Evolutionary conservation across 306 rosid genomes (phyloP).

Genomic region (Quercus aquifolioides): DNA sequence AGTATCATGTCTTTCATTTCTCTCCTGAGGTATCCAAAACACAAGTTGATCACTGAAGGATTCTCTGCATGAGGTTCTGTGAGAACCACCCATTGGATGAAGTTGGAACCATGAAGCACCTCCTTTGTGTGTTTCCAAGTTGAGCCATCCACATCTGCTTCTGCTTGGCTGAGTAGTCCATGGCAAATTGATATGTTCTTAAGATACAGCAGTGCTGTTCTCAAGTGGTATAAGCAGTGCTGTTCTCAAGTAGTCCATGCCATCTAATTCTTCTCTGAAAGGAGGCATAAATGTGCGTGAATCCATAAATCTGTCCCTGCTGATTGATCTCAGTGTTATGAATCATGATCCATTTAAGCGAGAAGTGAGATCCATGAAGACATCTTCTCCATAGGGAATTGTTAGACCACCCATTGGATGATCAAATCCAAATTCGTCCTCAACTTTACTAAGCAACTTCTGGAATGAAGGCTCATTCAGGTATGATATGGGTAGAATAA

Average conservation of each 20-base stretch:
- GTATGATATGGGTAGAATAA: conserved; percentile 33
- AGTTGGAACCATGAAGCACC: neutral
- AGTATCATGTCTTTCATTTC: neutral
- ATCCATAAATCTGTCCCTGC: neutral
- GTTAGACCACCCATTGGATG: conserved; percentile 59
- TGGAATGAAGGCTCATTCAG: conserved; percentile 41
- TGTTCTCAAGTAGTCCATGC: neutral
- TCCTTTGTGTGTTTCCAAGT: neutral
- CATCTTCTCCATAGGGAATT: conserved; percentile 43
- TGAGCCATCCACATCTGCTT: neutral
- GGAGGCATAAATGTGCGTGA: too few relatives aligned
- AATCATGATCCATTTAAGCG: neutral
- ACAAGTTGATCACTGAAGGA: neutral
- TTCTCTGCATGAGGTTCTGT: too few relatives aligned
- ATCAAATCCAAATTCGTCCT: conserved; percentile 45
- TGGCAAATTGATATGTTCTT: neutral
- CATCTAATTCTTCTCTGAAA: neutral
- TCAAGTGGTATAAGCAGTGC: neutral
- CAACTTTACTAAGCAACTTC: conserved; percentile 31
- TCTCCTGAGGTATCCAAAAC: neutral
- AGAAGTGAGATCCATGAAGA: conserved; percentile 36
- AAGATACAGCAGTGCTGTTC: neutral
- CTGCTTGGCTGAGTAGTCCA: neutral
- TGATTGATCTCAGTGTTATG: neutral
- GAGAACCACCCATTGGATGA: too few relatives aligned